Evolutionary conservation across 139 green algal species (phyloP), one percentile per base, ranked within the genome.

Genomic region (Closterium sp.): DNA sequence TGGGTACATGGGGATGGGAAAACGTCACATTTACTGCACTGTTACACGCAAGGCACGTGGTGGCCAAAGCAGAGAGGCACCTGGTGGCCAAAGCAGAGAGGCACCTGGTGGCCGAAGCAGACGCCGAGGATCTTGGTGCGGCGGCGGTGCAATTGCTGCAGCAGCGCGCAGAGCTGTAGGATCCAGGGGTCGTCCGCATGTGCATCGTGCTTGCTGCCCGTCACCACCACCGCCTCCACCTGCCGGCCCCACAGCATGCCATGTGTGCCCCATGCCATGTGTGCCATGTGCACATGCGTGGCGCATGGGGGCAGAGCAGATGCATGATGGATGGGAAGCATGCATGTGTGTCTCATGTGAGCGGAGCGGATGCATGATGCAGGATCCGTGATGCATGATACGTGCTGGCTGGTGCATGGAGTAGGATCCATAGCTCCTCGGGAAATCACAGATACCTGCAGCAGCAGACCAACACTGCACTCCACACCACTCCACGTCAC

Each of bases 91-190:
- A 93, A 93, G 86, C 91, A 50, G 38, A 17, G 30, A 31, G 13
- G 89, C 70, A 92, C 89, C 89, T 92, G 89, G 85, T 92, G 89
- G 89, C 89, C 91, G 32, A 93, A 93, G 86, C 91, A 93, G 29
- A 93, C 32, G 62, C 91, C 91, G 19, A 93, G 86, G 24, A 93
- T 87, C 29, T 31, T 29, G 21, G 27, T 86, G 2, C n/a, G 22
- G 17, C 31, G n/a, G 9, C 17, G 86, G 86, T 91, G 70, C 11
- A 42, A 19, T 10, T 38, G 29, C 31, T 27, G 21, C 30, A 93
- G 86, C 31, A 91, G 9, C 17, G 30, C 32, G 30, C 62, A 73
- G n/a, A 91, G 86, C 1, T 22, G 91, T 6, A 89, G 1, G 27
- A 93, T 91, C 91, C 91, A 93, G 0, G n/a, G 24, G 28, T 93